A percentile compares a stretch with the other conserved stretches of the same genome.
Evolutionary conservation across 805 yeast species (phyloP).

Genomic region (Kodamaea restingae): DNA sequence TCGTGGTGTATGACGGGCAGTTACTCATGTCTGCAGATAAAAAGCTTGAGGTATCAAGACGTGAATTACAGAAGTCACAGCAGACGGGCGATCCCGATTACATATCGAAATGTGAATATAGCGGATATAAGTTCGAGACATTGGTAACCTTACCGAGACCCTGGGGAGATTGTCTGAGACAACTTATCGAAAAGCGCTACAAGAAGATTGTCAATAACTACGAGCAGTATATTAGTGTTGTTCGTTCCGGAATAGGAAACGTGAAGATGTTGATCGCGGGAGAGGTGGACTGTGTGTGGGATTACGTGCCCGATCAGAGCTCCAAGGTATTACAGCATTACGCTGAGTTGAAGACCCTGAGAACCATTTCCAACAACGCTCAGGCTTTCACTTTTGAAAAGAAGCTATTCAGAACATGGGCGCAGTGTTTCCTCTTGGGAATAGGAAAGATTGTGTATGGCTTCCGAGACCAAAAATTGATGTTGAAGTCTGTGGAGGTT

Average conservation of each 20-base stretch:
- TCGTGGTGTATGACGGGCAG: constrained; percentile 72
- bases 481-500: constrained; percentile 68
- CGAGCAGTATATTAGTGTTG: constrained; percentile 78
- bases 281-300: constrained; percentile 89
- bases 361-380: constrained; percentile 49
- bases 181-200: constrained; percentile 61
- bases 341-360: constrained; percentile 76
- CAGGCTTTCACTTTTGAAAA: constrained; percentile 67
- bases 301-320: constrained; percentile 54
- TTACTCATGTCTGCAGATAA: constrained; percentile 56
- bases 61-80: constrained; percentile 20
- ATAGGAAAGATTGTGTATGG: constrained; percentile 80
- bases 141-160: constrained; percentile 73
- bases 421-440: constrained; percentile 88
- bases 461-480: constrained; percentile 69
- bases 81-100: constrained; percentile 17
- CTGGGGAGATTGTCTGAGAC: constrained; percentile 64
- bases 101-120: constrained; percentile 44
- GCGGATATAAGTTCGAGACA: constrained; percentile 85
- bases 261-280: constrained; percentile 71
- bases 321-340: constrained; percentile 62
- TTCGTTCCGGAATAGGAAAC: constrained; percentile 78
- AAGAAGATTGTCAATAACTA: constrained; percentile 60
- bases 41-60: constrained; percentile 32
- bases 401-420: constrained; percentile 82